These are phyloP conservation scores for Mortierella alpina DNA, from an alignment of 192 early-diverging fungal genomes.

Conservation along the genomic window DNA sequence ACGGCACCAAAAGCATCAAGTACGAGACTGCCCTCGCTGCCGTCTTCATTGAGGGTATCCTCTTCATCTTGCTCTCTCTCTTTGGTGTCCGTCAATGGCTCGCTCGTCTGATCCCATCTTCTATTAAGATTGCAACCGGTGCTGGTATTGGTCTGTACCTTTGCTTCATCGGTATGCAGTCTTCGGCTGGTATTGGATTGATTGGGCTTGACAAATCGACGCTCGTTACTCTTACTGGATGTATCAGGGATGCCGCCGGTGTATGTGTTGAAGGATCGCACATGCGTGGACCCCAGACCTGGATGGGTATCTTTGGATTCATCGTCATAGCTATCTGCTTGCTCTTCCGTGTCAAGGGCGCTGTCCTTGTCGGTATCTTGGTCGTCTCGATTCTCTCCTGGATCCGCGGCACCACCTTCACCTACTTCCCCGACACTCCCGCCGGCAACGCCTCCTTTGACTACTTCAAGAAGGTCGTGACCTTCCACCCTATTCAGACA, in stretches of 20 bases:
- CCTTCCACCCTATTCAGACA: conserved; percentile 69
- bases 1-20: conserved; percentile 77
- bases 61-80: conserved; percentile 80
- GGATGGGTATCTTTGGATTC: conserved; percentile 83
- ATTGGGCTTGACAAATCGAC: conserved; percentile 71
- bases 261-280: conserved; percentile 63
- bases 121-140: conserved; percentile 79
- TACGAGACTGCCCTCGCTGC: conserved; percentile 81
- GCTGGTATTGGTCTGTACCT: conserved; percentile 85
- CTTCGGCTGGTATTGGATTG: conserved; percentile 83
- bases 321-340: conserved; percentile 74
- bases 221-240: conserved; percentile 75
- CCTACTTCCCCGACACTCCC: conserved; percentile 79
- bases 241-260: conserved; percentile 57
- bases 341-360: conserved; percentile 77
- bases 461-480: conserved; percentile 78
- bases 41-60: conserved; percentile 86
- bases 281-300: conserved; percentile 73
- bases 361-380: conserved; percentile 77
- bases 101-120: conserved; percentile 75
- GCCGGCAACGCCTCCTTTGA: conserved; percentile 71
- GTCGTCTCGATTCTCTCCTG: conserved; percentile 80
- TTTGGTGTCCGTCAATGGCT: conserved; percentile 85
- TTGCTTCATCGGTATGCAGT: conserved; percentile 82
- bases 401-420: conserved; percentile 74